Percentiles rank a stretch among this genome's conserved stretches.
These are phyloP conservation scores for Fraxinus albicans DNA, from an alignment of 305 asterid species.

Conservation along the genomic window DNA sequence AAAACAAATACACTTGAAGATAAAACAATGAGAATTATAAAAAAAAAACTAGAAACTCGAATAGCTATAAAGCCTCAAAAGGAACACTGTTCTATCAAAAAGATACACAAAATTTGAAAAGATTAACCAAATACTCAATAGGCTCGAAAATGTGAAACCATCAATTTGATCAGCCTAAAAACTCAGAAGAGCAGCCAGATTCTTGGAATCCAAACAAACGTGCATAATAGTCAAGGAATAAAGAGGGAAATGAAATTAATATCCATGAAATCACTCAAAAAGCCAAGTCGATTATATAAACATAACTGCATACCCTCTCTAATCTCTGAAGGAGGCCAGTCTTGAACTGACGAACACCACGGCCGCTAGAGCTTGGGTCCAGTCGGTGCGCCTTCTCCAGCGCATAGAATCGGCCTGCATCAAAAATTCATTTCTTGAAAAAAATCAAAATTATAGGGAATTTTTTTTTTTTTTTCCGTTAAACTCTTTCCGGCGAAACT, in stretches of 20 bases:
- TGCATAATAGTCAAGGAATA: background rate
- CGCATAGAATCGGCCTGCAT: conserved; percentile 90
- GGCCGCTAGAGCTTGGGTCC: conserved; percentile 92
- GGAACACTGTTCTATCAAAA: background rate
- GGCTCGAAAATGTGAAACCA: background rate
- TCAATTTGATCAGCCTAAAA: background rate
- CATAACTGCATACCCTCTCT: conserved; percentile 57
- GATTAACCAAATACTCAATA: background rate
- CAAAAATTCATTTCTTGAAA: background rate
- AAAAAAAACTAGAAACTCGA: background rate
- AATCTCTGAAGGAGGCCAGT: conserved; percentile 91
- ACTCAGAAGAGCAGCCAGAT: background rate
- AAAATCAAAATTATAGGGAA: background rate
- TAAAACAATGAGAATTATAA: background rate
- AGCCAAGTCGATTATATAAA: background rate
- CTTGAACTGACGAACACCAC: conserved; percentile 98
- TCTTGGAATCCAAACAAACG: background rate
- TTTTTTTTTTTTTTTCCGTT: background rate
- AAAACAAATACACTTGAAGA: background rate
- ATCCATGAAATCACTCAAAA: background rate
- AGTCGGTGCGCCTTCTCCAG: conserved; percentile 96
- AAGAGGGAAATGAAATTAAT: background rate
- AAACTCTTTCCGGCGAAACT: background rate
- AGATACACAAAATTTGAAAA: background rate
- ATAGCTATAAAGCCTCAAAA: background rate